phyloP scores from a whole-genome alignment of 768 basidiomycete genomes.

The Tricholoma hemisulphureum region DNA sequence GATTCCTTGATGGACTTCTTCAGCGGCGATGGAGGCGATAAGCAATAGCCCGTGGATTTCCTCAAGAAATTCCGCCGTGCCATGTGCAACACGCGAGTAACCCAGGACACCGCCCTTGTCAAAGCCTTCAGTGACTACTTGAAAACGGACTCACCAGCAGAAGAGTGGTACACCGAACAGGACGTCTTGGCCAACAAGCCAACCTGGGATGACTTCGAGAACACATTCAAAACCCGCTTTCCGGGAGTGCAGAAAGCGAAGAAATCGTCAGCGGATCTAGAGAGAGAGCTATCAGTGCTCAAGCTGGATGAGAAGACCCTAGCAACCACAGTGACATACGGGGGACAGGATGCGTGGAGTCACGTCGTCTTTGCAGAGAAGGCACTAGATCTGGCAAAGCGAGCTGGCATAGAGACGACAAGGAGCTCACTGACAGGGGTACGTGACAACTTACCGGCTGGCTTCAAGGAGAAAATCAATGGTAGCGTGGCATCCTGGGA shows the following conservation, averaged over 20 bases:
- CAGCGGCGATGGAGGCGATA: no score
- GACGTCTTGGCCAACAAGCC: not conserved
- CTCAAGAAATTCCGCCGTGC: not conserved
- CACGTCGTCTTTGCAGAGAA: not conserved
- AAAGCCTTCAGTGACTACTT: not conserved
- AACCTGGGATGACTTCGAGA: not conserved
- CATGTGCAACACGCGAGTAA: not conserved
- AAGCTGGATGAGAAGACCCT: not conserved
- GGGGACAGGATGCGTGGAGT: not conserved
- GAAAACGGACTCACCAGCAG: not conserved
- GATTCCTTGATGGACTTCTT: no score
- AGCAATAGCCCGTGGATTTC: no score
- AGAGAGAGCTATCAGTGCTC: not conserved
- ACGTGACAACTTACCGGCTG: not conserved
- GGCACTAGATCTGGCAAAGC: not conserved
- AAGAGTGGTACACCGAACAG: not conserved
- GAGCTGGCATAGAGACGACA: not conserved
- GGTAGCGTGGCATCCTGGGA: not conserved
- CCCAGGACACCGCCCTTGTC: not conserved
- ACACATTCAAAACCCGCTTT: not conserved
- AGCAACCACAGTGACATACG: not conserved
- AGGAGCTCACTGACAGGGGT: not conserved
- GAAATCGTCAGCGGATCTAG: not conserved
- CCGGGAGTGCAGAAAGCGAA: not conserved
- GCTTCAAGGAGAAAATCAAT: not conserved